phyloP scores from a whole-genome alignment of 2,329 filamentous ascomycete genomes.

The Exophiala oligosperma region DNA sequence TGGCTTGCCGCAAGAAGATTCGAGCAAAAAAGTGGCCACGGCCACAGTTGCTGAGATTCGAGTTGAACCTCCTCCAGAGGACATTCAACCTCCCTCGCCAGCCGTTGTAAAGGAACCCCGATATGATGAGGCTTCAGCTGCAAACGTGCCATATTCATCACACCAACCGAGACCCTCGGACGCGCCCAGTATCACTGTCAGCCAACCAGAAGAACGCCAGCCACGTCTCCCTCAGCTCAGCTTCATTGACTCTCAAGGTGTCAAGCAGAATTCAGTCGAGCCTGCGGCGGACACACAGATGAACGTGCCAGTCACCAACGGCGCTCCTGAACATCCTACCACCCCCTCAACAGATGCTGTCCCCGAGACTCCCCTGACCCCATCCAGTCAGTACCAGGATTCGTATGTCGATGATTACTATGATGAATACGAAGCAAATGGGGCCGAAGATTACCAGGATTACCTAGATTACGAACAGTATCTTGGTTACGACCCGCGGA shows the following conservation, averaged over 20 bases:
- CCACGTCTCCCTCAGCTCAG: conserved; percentile 21
- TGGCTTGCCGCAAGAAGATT: conserved; percentile 17
- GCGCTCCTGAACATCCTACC: conserved; percentile 5
- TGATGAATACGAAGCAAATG: conserved; percentile 14
- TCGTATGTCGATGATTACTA: conserved; percentile 16
- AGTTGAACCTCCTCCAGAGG: conserved; percentile 19
- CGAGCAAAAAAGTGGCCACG: conserved; percentile 15
- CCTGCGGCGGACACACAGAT: background rate
- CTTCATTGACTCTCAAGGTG: conserved; percentile 17
- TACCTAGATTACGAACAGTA: conserved; percentile 25
- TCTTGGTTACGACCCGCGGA: conserved; percentile 43
- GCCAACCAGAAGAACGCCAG: conserved; percentile 7
- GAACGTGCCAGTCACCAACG: background rate
- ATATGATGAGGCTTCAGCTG: background rate
- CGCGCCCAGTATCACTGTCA: conserved; percentile 13
- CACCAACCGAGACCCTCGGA: background rate
- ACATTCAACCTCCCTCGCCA: conserved; percentile 23
- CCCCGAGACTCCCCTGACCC: background rate
- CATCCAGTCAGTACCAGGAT: conserved; percentile 8
- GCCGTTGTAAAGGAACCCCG: conserved; percentile 18
- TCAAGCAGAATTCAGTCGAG: conserved; percentile 6
- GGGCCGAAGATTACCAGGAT: conserved; percentile 12
- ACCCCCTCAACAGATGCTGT: conserved; percentile 7
- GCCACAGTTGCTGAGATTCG: conserved; percentile 21
- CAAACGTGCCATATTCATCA: background rate